phyloP scores from a whole-genome alignment of 768 basidiomycete species.

The Russula lepida region DNA sequence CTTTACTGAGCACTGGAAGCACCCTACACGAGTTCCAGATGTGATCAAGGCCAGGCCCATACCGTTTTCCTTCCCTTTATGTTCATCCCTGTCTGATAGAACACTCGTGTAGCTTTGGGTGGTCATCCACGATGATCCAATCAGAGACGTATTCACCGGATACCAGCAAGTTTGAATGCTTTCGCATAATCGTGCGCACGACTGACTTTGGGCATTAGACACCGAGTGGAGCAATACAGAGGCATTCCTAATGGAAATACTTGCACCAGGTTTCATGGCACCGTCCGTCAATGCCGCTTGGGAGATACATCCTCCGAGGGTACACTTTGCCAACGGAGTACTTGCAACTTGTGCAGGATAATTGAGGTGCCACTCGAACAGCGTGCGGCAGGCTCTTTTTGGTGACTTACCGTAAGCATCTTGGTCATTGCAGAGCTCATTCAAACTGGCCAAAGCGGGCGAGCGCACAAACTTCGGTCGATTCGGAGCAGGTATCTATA shows the following conservation, averaged over 20 bases:
- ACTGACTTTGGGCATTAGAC: constrained; percentile 4
- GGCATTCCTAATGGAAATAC: constrained; percentile 19
- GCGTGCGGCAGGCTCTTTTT: too few species aligned
- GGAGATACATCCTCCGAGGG: constrained; percentile 19
- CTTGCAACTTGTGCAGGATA: constrained; percentile 24
- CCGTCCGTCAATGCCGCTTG: constrained; percentile 21
- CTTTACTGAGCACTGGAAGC: constrained; percentile 22
- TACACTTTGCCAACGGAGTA: constrained; percentile 16
- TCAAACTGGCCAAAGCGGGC: constrained; percentile 19
- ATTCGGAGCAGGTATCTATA: constrained; percentile 25
- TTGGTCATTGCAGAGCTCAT: constrained; percentile 20
- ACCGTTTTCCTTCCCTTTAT: neutral
- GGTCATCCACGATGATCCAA: constrained; percentile 12
- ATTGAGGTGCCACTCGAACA: constrained; percentile 15
- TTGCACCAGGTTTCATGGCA: constrained; percentile 26
- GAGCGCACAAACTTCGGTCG: constrained; percentile 23
- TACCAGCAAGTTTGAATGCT: constrained; percentile 20
- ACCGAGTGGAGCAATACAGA: constrained; percentile 13
- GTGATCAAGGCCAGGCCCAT: constrained; percentile 15
- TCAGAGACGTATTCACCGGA: constrained; percentile 18
- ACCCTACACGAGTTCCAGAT: constrained; percentile 15
- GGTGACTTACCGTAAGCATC: neutral
- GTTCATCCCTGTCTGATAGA: neutral
- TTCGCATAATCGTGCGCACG: neutral
- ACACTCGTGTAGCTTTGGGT: constrained; percentile 21